phyloP scores from a whole-genome alignment of 495 filamentous ascomycete species.

The Penicillium angulare region DNA sequence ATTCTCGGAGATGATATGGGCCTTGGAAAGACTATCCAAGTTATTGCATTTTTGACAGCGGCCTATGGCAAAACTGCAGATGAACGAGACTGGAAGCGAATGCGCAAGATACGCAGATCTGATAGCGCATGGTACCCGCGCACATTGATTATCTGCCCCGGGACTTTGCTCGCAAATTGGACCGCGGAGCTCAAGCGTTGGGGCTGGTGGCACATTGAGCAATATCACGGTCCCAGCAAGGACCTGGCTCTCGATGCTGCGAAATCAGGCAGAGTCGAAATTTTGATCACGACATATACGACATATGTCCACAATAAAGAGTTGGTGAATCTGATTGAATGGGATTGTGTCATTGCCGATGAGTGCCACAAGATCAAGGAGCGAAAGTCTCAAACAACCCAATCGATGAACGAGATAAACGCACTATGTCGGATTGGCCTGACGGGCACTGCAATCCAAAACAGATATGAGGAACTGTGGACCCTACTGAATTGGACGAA shows the following conservation, averaged over 20 bases:
- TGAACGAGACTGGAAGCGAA: slow-evolving; percentile 80
- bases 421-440: slow-evolving; percentile 89
- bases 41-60: slow-evolving; percentile 89
- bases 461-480: slow-evolving; percentile 98
- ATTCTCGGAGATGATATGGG: slow-evolving; percentile 98
- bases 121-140: slow-evolving; percentile 76
- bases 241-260: slow-evolving; percentile 73
- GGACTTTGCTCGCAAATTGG: slow-evolving; percentile 88
- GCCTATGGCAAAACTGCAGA: slow-evolving; percentile 96
- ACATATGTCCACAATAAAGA: slow-evolving; percentile 79
- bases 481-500: slow-evolving; percentile 96
- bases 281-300: slow-evolving; percentile 90
- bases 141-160: slow-evolving; percentile 84
- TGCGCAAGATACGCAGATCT: slow-evolving; percentile 79
- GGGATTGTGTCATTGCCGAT: slow-evolving; percentile 97
- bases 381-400: slow-evolving; percentile 68
- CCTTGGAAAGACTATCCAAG: slow-evolving; percentile 93
- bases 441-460: slow-evolving; percentile 96
- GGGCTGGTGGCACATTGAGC: slow-evolving; percentile 93
- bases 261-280: slow-evolving; percentile 70
- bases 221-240: slow-evolving; percentile 76
- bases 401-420: slow-evolving; percentile 89
- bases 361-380: slow-evolving; percentile 95
- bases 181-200: slow-evolving; percentile 77
- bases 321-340: slow-evolving; percentile 78